Evolutionary conservation across 2,329 filamentous ascomycete genomes (phyloP), one percentile per base, ranked within the genome.

Genomic region (Colletotrichum sp.): DNA sequence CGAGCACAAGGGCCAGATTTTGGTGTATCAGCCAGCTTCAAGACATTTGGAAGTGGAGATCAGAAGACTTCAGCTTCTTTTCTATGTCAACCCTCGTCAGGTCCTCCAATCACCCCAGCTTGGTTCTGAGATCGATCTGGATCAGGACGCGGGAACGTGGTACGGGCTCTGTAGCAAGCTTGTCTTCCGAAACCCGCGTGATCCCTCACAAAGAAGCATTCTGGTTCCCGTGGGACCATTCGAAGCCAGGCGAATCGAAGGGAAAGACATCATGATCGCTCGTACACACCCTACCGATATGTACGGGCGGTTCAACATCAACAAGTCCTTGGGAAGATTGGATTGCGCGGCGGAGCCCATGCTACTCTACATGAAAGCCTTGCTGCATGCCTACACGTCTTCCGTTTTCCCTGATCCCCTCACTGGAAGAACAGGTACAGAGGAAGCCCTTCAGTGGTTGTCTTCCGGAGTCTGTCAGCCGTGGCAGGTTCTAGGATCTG

Each of bases 381-480:
- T 87, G 5, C 80, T 92, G 1, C 92, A 94, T 78, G 92, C 92
- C 0, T 81, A 87, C 6, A 94, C 92, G 0, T 92, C 92, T 0
- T 90, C 88, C 36, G 78, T 88, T 0, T 43, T 94, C 0, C 88
- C 90, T 0, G 93, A 94, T 78, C 82, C 85, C 0, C 84, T 94
- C 0, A 94, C 92, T 0, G 83, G 86, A 0, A 85, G 87, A 0
- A 94, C 91, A 0, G 93, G 93, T 0, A 88, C 87, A 0, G 92
- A 94, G 78, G 91, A 93, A 80, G 88, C 91, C 0, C 74, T 92
- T 0, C 81, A 85, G 3, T 86, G 85, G 32, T 82, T 94, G 0
- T 78, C 81, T 4, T 90, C 90, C 0, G 90, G 87, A 0, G 81
- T 82, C 3, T 89, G 87, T 38, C 88, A 90, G 38, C 89, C 89